Base-by-base conservation (phyloP, 345 rosid species). In the Citrus hindsii region DNA sequence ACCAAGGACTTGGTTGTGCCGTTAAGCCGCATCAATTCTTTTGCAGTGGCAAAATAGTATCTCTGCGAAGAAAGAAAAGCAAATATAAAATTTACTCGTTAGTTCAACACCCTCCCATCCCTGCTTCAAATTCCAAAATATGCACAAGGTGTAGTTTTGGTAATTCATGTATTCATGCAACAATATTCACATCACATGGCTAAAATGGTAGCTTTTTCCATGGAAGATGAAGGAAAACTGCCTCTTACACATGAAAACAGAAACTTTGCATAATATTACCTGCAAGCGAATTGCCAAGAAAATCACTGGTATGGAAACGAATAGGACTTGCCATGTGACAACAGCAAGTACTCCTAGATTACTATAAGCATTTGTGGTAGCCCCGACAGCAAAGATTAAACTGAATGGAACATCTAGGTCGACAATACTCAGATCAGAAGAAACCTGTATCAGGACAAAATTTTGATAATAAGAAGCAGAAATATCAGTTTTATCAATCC, bases 1-100 rank as follows among this genome's bases (percentile, higher is more conserved):
- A 94, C 93, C 13, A 84, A 84, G 30, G 99, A 96, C 84, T 90
- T 96, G 75, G 99, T 96, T 21, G 95, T 90, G 78, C 98, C 99
- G 71, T 96, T 92, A 65, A 92, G 84, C 75, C 98, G 82, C 98
- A 94, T 96, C 78, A 96, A 76, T 85, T 96, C 99, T 77, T 94
- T 96, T 14, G 95, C 98, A 46, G 94, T 56, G 37, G 95, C 82
- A 75, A 90, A 92, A 80, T 96, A 96, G 79, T 92, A 96, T 75
- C 86, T 90, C 98, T 94, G 92, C 0, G 7, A 28, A 62, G 7
- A 19, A 37, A n/a, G 3, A 3, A 33, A 48, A 33, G 59, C 51
- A 25, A 46, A 62, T 28, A 33, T 74, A 74, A n/a, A 58, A 3
- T 33, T 51, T 74, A 25, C 24, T 56, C 7, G 27, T 55, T n/a